These are phyloP conservation scores for Casuarina glauca DNA, from an alignment of 306 rosid genomes.

Conservation along the genomic window DNA sequence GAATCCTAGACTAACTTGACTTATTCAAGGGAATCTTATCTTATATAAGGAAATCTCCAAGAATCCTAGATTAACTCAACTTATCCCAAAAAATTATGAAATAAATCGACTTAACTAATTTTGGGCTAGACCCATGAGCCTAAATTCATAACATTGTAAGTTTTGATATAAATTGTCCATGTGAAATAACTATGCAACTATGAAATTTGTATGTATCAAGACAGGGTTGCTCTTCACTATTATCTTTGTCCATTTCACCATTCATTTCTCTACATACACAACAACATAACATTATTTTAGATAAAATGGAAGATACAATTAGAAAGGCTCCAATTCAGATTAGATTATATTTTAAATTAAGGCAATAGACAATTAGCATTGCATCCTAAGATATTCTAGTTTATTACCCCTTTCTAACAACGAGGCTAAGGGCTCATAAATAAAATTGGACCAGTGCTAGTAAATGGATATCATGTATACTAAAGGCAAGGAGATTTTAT, in stretches of 20 bases:
- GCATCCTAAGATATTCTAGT: neutral
- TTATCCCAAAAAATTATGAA: no score
- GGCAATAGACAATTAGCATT: neutral
- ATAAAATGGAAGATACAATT: constrained; percentile 17
- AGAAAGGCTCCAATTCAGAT: neutral
- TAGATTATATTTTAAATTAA: neutral
- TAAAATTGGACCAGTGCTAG: neutral
- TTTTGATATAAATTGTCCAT: constrained; percentile 12
- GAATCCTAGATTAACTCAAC: no score
- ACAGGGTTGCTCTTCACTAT: constrained; percentile 32
- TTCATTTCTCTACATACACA: constrained; percentile 41
- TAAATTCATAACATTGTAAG: neutral
- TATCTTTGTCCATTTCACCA: constrained; percentile 65
- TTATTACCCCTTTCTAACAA: neutral
- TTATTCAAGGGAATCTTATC: no score
- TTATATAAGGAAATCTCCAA: no score
- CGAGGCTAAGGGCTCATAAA: neutral
- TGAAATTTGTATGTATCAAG: constrained; percentile 25
- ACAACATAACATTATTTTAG: constrained; percentile 14
- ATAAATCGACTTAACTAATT: no score
- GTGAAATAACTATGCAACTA: constrained; percentile 16
- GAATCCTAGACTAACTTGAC: no score
- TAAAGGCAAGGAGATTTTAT: neutral
- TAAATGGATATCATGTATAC: neutral
- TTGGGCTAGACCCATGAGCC: no score